These are phyloP conservation scores for Cystobasidium pallidum DNA, from an alignment of 1,284 basidiomycete genomes.

Conservation along the genomic window DNA sequence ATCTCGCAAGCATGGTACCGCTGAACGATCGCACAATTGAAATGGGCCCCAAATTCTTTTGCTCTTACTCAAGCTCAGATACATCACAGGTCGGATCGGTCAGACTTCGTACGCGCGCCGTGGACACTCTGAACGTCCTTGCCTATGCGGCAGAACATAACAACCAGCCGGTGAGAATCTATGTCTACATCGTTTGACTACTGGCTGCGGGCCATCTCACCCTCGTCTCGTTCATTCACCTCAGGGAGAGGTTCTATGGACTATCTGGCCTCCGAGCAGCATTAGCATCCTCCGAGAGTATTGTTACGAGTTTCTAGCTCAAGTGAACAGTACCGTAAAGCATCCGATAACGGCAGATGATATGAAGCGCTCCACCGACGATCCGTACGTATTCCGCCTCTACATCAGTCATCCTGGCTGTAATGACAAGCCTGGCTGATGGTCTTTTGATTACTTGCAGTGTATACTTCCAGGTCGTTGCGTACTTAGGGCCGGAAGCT, in stretches of 20 bases:
- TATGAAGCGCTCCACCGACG: constrained; percentile 6
- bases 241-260: constrained; percentile 72
- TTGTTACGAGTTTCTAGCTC: constrained; percentile 60
- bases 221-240: neutral
- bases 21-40: constrained; percentile 80
- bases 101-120: neutral
- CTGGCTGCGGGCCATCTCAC: neutral
- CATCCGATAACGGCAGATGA: constrained; percentile 26
- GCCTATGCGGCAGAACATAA: constrained; percentile 67
- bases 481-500: constrained; percentile 72
- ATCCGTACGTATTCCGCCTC: constrained; percentile 45
- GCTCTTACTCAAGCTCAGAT: constrained; percentile 19
- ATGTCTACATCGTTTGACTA: neutral
- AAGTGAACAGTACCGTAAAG: constrained; percentile 49
- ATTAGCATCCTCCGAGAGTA: constrained; percentile 76
- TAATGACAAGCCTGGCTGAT: neutral
- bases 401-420: neutral
- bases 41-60: constrained; percentile 60
- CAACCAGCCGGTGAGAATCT: constrained; percentile 68
- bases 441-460: constrained; percentile 58
- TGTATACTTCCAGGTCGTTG: constrained; percentile 83
- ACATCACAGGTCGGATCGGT: neutral
- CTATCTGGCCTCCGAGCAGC: constrained; percentile 82
- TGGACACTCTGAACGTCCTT: constrained; percentile 81
- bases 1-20: constrained; percentile 83